Evolutionary conservation across 257 asterid genomes (phyloP), one percentile per base, ranked within the genome.

Genomic region (Solanum etuberosum): DNA sequence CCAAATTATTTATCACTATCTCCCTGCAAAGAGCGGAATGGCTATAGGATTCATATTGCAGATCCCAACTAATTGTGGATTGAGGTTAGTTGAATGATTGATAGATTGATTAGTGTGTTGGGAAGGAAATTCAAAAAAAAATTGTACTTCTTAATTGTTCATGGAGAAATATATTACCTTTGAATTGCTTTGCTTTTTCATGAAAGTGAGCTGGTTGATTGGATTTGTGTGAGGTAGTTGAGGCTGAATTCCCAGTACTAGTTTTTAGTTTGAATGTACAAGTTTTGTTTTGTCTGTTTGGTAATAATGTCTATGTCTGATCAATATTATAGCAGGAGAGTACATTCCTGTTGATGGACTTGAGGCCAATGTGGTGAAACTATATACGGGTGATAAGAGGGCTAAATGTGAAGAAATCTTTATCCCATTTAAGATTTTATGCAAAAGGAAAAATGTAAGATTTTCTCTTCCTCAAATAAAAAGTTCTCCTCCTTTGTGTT

Each of bases 291-390:
- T 0, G 7, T 81, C 68, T 48, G 68, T 48, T 48, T 31, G 0
- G 0, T 81, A 31, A 48, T 81, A 20, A 31, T 48, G 20, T 81
- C 31, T 27, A 27, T 43, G 9, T 29, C 65, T 48, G 70, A 48
- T 67, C 59, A 42, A 61, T 85, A 65, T 83, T 89, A 38, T 94
- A 96, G 98, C 98, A 42, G 98, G 99, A 89, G 92, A 93, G 73
- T 89, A 89, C 72, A 89, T 90, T 67, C 91, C 97, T 38, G 12
- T 93, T 87, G 90, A 90, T 89, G 94, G 92, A 82, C 88, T 93
- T 76, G 98, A 93, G 89, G 90, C 90, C 38, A 94, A 90, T 88
- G 92, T 92, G 88, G 96, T 86, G 85, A 91, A 91, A 85, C 88
- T 90, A 88, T 93, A 93, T 83, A 88, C 89, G 86, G 92, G 89